Percentiles rank a stretch among this genome's conserved stretches.
phyloP scores from a whole-genome alignment of 768 basidiomycete genomes.

The Termitomyces sp. region DNA sequence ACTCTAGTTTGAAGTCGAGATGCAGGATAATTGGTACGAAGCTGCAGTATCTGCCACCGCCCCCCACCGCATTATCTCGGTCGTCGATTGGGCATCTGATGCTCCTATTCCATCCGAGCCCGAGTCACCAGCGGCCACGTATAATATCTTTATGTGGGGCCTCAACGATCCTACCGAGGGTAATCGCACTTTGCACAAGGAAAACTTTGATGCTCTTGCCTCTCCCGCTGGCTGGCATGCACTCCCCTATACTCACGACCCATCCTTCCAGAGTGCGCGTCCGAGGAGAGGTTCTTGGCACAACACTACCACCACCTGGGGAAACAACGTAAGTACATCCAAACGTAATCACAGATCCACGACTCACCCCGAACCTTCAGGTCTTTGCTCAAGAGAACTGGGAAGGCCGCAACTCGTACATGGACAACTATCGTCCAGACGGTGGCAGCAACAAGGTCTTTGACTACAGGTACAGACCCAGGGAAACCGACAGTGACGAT shows the following conservation, averaged over 20 bases:
- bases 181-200: constrained; percentile 48
- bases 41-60: constrained; percentile 67
- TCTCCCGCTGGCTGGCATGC: constrained; percentile 92
- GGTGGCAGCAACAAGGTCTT: constrained; percentile 54
- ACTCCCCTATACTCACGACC: constrained; percentile 69
- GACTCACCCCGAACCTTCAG: constrained; percentile 20
- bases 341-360: background rate
- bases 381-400: constrained; percentile 95
- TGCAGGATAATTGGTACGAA: constrained; percentile 96
- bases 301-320: constrained; percentile 80
- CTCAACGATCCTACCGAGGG: constrained; percentile 81
- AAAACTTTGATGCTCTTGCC: constrained; percentile 72
- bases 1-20: constrained; percentile 79
- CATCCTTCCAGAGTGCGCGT: constrained; percentile 31
- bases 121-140: constrained; percentile 37
- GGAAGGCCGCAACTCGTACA: constrained; percentile 63
- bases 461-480: constrained; percentile 72
- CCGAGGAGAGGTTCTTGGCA: constrained; percentile 35
- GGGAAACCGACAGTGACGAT: constrained; percentile 47
- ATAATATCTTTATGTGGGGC: constrained; percentile 78
- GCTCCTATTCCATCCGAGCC: constrained; percentile 36
- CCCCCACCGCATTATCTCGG: constrained; percentile 81
- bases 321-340: constrained; percentile 61
- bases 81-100: constrained; percentile 94
- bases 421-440: constrained; percentile 77